Conservation (phyloP, 2,329 filamentous ascomycete genomes). For the Colletotrichum incanum region DNA sequence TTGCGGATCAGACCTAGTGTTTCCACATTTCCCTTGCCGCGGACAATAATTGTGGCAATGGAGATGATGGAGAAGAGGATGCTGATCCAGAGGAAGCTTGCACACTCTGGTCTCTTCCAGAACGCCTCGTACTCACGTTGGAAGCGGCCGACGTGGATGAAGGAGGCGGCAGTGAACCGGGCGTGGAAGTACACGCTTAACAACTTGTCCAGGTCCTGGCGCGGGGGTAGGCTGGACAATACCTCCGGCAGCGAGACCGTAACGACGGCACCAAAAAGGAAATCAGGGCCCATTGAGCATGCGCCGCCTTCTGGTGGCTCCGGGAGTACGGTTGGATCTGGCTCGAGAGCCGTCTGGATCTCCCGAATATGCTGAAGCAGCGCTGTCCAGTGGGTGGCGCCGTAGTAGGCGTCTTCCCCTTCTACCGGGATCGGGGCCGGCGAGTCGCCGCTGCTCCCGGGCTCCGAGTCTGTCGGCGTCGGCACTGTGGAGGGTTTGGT, state of each 20-base stretch:
- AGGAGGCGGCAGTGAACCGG: slow-evolving; percentile 55
- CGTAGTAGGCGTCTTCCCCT: slow-evolving; percentile 50
- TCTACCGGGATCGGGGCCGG: slow-evolving; percentile 12
- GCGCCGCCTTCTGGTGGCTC: slow-evolving; percentile 34
- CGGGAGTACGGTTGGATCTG: slow-evolving; percentile 13
- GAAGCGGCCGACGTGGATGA: slow-evolving; percentile 62
- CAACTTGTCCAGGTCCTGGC: slow-evolving; percentile 55
- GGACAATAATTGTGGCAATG: slow-evolving; percentile 56
- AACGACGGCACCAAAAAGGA: slow-evolving; percentile 51
- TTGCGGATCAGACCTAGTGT: slow-evolving; percentile 45
- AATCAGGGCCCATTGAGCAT: slow-evolving; percentile 49
- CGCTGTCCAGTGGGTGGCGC: slow-evolving; percentile 59
- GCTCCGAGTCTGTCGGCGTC: slow-evolving; percentile 32
- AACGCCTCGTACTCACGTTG: slow-evolving; percentile 65
- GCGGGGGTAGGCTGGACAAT: slow-evolving; percentile 53
- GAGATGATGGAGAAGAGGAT: slow-evolving; percentile 65
- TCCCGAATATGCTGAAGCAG: slow-evolving; percentile 60
- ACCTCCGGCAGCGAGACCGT: slow-evolving; percentile 52
- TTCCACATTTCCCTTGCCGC: slow-evolving; percentile 49
- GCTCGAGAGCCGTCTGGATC: slow-evolving; percentile 55
- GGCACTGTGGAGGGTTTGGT: neutral
- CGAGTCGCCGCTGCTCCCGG: neutral
- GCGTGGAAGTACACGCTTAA: slow-evolving; percentile 58
- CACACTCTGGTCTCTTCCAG: slow-evolving; percentile 58
- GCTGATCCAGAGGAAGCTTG: slow-evolving; percentile 65